Evolutionary conservation across 2,329 filamentous ascomycete genomes (phyloP).

Genomic region (Fusarium multiceps): DNA sequence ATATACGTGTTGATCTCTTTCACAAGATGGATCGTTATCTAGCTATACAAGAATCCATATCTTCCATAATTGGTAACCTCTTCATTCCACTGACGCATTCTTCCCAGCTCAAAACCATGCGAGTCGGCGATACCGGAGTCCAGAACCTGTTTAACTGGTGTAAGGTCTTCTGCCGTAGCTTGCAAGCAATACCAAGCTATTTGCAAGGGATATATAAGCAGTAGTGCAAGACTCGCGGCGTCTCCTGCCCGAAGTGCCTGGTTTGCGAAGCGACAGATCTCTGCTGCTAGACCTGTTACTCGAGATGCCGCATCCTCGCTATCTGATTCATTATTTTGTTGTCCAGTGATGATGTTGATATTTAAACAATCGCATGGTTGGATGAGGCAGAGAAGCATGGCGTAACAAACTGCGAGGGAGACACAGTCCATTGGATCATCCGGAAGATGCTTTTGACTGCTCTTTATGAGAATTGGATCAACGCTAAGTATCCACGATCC

Average conservation of each 20-base stretch:
- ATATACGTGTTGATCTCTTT: background rate
- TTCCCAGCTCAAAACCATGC: slow-evolving; percentile 23
- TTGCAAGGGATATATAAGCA: slow-evolving; percentile 23
- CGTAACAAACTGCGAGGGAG: slow-evolving; percentile 11
- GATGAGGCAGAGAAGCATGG: slow-evolving; percentile 13
- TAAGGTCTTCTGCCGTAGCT: background rate
- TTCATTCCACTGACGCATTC: slow-evolving; percentile 21
- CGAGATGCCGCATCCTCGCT: background rate
- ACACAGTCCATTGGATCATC: slow-evolving; percentile 10
- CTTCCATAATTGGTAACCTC: background rate
- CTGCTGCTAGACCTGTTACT: background rate
- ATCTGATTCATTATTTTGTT: accelerated
- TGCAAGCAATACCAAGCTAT: slow-evolving; percentile 26
- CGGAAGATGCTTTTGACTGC: background rate
- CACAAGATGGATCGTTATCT: background rate
- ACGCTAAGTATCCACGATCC: slow-evolving; percentile 8
- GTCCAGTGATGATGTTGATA: background rate
- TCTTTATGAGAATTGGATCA: background rate
- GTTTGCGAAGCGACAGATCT: slow-evolving; percentile 18
- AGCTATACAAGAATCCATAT: slow-evolving; percentile 16
- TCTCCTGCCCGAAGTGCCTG: background rate
- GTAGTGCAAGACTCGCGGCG: background rate
- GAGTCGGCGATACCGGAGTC: slow-evolving; percentile 20
- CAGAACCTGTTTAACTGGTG: slow-evolving; percentile 2
- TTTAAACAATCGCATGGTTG: slow-evolving; percentile 14